A percentile compares a stretch with the other conserved stretches of the same genome.
phyloP scores from a whole-genome alignment of 2,329 filamentous ascomycete genomes.

The Byssothecium circinans region DNA sequence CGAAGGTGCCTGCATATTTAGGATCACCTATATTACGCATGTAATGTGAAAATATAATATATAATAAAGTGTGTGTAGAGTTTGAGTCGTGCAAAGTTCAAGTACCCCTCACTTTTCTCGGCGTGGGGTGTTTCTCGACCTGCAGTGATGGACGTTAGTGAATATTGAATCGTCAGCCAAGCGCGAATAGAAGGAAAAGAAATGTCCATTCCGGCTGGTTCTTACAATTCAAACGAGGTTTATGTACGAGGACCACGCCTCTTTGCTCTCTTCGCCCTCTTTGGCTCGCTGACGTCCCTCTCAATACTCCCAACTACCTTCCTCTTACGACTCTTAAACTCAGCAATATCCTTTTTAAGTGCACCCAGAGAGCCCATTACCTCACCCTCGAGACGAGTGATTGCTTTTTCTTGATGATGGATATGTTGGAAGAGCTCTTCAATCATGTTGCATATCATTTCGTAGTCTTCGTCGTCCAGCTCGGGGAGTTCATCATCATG shows the following conservation, averaged over 20 bases:
- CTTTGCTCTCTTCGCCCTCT: slow-evolving; percentile 6
- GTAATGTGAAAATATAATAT: too few species aligned
- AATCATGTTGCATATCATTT: slow-evolving; percentile 9
- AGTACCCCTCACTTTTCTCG: too few species aligned
- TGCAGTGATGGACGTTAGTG: too few species aligned
- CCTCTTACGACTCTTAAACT: slow-evolving; percentile 5
- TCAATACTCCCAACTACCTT: background rate
- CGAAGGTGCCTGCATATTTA: too few species aligned
- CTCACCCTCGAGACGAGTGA: slow-evolving; percentile 5
- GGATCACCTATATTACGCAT: too few species aligned
- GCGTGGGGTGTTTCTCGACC: too few species aligned
- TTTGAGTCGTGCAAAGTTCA: too few species aligned
- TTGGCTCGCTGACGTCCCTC: slow-evolving; percentile 4
- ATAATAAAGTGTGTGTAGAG: too few species aligned
- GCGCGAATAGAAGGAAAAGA: slow-evolving; percentile 8
- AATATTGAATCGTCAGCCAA: slow-evolving; percentile 6
- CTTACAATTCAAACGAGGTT: slow-evolving; percentile 3
- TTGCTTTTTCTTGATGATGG: slow-evolving; percentile 7
- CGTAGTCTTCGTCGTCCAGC: slow-evolving; percentile 7
- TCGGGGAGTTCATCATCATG: slow-evolving; percentile 7
- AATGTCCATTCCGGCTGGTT: slow-evolving; percentile 2
- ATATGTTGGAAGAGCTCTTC: slow-evolving; percentile 9
- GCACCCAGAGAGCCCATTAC: slow-evolving; percentile 6
- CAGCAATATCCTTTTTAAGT: slow-evolving; percentile 3
- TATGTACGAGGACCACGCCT: slow-evolving; percentile 7